These are phyloP conservation scores for Odontarrhena argentea DNA, from an alignment of 345 rosid genomes.

Conservation along the genomic window DNA sequence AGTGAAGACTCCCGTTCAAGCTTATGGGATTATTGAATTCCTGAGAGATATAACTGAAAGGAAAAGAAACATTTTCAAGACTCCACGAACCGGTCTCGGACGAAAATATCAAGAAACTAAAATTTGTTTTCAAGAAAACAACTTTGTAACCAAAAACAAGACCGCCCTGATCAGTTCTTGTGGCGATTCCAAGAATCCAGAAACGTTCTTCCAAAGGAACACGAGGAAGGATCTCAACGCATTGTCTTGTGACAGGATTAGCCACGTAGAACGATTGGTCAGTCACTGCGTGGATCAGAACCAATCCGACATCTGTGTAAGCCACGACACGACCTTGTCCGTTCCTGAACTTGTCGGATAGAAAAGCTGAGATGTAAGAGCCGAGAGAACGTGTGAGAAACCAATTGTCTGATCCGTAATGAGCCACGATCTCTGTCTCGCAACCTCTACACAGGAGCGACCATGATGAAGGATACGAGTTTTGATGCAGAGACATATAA, in stretches of 20 bases:
- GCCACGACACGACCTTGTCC: background rate
- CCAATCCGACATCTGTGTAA: conserved; percentile 7
- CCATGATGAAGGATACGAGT: background rate
- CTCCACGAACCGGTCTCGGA: conserved; percentile 27
- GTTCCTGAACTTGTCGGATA: background rate
- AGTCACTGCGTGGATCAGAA: background rate
- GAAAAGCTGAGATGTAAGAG: conserved; percentile 8
- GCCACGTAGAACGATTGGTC: background rate
- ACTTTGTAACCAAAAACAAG: conserved; percentile 18
- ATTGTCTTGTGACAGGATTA: conserved; percentile 14
- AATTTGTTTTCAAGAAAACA: background rate
- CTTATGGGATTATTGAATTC: conserved; percentile 1
- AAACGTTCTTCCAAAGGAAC: background rate
- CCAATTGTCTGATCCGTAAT: conserved; percentile 13
- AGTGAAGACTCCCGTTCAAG: conserved; percentile 23
- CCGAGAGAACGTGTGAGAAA: background rate
- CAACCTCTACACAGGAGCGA: conserved; percentile 2
- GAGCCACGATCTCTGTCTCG: conserved; percentile 1
- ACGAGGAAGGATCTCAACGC: background rate
- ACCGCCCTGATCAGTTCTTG: background rate
- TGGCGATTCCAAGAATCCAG: conserved; percentile 4
- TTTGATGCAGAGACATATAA: background rate
- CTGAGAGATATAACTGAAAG: background rate
- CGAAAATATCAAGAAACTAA: conserved; percentile 3
- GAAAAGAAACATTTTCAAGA: background rate